Base-by-base conservation (phyloP, 768 basidiomycete genomes). In the Vararia minispora region DNA sequence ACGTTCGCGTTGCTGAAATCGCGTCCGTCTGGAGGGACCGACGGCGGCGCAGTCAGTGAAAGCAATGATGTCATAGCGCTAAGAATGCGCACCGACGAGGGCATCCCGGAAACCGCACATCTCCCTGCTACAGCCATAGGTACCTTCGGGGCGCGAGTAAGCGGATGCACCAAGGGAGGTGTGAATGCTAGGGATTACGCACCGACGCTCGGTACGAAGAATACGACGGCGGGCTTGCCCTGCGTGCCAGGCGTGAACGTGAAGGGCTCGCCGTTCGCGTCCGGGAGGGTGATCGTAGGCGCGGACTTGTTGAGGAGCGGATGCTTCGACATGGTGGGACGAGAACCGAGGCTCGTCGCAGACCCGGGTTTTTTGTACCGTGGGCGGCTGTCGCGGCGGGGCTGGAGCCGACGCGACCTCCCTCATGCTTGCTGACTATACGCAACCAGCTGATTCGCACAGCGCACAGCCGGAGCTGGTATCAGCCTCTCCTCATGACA, bases 41-140 rank as follows among this genome's bases (percentile, higher is more conserved):
- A n/a, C n/a, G n/a, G n/a, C n/a, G n/a, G n/a, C 35, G 39, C 21
- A n/a, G 33, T 24, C 16, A 33, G 16, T 30, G 14, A 20, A 48
- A 13, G 32, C 21, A 26, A 39, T 4, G 17, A 21, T 3, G n/a
- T n/a, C n/a, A n/a, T n/a, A n/a, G n/a, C n/a, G n/a, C n/a, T n/a
- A n/a, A n/a, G n/a, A n/a, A n/a, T n/a, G 54, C 71, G 40, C 41
- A 81, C 81, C 73, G 25, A 63, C 71, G 29, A 84, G 59, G 3
- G 84, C 84, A 61, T 90, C 82, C 18, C 87, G 72, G 58, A 91
- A 88, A 37, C 76, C 67, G 50, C 85, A 88, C 2, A 80, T 86
- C 56, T 90, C 77, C 50, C 70, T 77, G 13, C 83, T 91, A 57
- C 88, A 89, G 5, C 80, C 85, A 35, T 64, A 77, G 2, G 83